These are phyloP conservation scores for Candida ficus DNA, from an alignment of 805 yeast species.

Conservation along the genomic window DNA sequence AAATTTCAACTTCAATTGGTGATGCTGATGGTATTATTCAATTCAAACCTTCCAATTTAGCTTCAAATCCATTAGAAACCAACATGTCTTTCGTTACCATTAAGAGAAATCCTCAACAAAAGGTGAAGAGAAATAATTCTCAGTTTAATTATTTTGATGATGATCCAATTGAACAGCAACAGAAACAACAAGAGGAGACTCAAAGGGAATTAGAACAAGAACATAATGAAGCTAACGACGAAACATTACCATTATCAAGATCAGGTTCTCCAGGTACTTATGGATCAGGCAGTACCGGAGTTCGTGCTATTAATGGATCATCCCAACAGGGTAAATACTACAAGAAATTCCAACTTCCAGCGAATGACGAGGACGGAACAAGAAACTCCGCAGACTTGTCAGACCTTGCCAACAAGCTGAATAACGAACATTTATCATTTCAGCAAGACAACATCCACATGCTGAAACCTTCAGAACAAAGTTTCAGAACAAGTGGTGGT, in stretches of 20 bases:
- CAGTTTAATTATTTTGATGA: slow-evolving; percentile 16
- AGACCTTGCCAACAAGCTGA: slow-evolving; percentile 7
- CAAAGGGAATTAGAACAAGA: slow-evolving; percentile 4
- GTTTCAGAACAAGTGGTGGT: slow-evolving; percentile 36
- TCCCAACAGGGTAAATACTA: slow-evolving; percentile 7
- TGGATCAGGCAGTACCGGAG: slow-evolving; percentile 12
- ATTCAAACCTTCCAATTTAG: slow-evolving; percentile 45
- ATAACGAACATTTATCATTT: not conserved
- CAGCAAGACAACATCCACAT: too few species aligned
- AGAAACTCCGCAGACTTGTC: slow-evolving; percentile 19
- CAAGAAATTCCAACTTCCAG: slow-evolving; percentile 16
- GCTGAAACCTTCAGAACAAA: slow-evolving; percentile 14
- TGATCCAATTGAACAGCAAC: slow-evolving; percentile 14
- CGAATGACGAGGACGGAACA: not conserved
- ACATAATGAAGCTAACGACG: not conserved
- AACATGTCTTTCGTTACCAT: slow-evolving; percentile 63
- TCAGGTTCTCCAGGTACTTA: slow-evolving; percentile 18
- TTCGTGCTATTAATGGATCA: slow-evolving; percentile 2
- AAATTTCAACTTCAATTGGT: slow-evolving; percentile 1
- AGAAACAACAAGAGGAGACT: slow-evolving; percentile 6
- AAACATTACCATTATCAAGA: slow-evolving; percentile 8
- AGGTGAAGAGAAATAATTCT: slow-evolving; percentile 7
- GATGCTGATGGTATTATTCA: slow-evolving; percentile 13
- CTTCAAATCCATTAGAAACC: slow-evolving; percentile 65
- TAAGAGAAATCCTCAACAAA: slow-evolving; percentile 45